These are phyloP conservation scores for Dryas octopetala DNA, from an alignment of 306 rosid genomes.

Conservation along the genomic window DNA sequence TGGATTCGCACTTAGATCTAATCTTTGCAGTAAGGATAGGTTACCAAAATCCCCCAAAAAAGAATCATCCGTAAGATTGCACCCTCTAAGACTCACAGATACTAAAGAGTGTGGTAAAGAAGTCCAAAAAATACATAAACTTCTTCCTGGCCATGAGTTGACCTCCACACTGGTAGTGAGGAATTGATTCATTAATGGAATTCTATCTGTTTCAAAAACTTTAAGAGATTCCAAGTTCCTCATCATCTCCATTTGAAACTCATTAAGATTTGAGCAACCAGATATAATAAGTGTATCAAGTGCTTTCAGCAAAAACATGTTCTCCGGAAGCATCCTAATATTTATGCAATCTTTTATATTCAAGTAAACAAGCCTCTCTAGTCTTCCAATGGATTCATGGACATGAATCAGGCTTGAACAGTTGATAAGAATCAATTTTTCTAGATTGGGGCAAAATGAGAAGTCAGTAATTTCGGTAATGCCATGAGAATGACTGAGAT, in stretches of 20 bases:
- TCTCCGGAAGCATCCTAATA: constrained; percentile 11
- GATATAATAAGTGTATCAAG: background rate
- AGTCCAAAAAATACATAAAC: background rate
- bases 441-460: background rate
- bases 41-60: background rate
- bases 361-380: constrained; percentile 2
- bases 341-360: constrained; percentile 13
- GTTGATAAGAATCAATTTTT: constrained; percentile 1
- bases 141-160: background rate
- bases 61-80: constrained; percentile 1
- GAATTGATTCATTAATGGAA: background rate
- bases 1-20: background rate
- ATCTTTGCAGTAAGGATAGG: background rate
- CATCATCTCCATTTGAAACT: background rate
- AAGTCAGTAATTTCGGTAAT: background rate
- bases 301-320: background rate
- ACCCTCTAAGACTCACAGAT: background rate
- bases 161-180: no score
- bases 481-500: constrained; percentile 15
- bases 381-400: constrained; percentile 20
- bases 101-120: background rate
- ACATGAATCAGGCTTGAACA: background rate
- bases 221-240: background rate
- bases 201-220: background rate
- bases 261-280: background rate